Conservation (phyloP, 116 monocot genomes). For the Phalaenopsis hybrid region DNA sequence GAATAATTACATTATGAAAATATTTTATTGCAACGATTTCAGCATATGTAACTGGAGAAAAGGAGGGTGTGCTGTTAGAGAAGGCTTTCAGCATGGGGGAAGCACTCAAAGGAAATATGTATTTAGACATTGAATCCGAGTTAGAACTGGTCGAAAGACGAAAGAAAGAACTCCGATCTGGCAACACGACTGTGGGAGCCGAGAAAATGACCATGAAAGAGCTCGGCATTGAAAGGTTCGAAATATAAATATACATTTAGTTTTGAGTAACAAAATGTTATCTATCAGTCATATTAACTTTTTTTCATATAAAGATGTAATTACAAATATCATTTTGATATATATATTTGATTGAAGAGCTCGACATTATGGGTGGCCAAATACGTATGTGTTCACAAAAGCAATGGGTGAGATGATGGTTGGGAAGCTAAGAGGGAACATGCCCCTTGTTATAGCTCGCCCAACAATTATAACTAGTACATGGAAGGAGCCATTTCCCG, state of each 20-base stretch:
- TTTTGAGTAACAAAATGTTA: too few relatives aligned
- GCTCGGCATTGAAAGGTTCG: constrained; percentile 50
- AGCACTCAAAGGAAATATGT: constrained; percentile 17
- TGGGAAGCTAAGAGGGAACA: constrained; percentile 18
- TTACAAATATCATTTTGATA: background rate
- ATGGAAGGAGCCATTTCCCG: constrained; percentile 32
- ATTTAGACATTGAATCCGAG: constrained; percentile 46
- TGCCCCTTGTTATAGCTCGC: constrained; percentile 25
- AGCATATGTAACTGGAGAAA: constrained; percentile 48
- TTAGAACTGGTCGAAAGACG: constrained; percentile 27
- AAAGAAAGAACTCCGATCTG: constrained; percentile 12
- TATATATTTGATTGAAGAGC: constrained; percentile 14
- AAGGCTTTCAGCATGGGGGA: constrained; percentile 37
- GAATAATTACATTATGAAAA: too few relatives aligned
- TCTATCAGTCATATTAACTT: too few relatives aligned
- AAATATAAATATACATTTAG: background rate
- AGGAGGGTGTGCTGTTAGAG: constrained; percentile 43
- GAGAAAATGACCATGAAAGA: constrained; percentile 48
- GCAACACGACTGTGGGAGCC: constrained; percentile 13
- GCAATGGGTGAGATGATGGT: constrained; percentile 44
- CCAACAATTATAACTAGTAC: constrained; percentile 38
- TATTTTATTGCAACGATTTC: background rate
- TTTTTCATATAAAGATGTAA: too few relatives aligned
- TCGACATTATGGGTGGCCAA: constrained; percentile 34
- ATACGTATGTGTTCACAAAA: constrained; percentile 40